Base-by-base conservation (phyloP, 2,329 filamentous ascomycete species). In the Botrytis byssoidea region DNA sequence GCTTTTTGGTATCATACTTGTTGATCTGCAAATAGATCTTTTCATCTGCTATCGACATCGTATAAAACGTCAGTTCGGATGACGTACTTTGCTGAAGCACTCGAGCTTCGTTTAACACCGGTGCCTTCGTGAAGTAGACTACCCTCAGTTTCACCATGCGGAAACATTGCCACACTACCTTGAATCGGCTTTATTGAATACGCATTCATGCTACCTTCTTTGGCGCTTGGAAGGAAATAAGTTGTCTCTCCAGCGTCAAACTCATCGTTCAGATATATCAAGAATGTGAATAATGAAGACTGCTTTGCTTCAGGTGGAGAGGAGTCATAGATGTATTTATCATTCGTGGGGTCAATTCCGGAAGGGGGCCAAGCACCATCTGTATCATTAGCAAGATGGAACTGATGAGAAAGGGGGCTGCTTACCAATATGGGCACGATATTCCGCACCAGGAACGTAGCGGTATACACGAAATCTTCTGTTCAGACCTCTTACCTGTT, bases 311-410 rank as follows among this genome's bases (percentile, higher is more conserved):
- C 84, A 1, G 84, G 75, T 0, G 90, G 90, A 1, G 90, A 92
- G 1, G 86, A 83, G 76, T 93, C 91, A 80, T 92, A 93, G 5
- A 91, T 84, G 73, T 93, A 93, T 20, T 65, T 77, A 61, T 81
- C 79, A 25, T 71, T 77, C 8, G n/a, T 70, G 0, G 87, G 82
- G 1, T 86, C 81, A 63, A 92, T 89, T 2, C 89, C 89, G 0
- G 90, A 92, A 0, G 91, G 91, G 20, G 91, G 91, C 91, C 91
- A 93, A 0, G 91, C 91, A 12, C 91, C 91, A 77, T 93, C 86
- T 81, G 25, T 32, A 71, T 69, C 37, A 20, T 71, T 69, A 70
- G 59, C 18, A 66, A 66, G 42, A 29, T 66, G 51, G 10, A 35
- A 25, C 40, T 25, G 25, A 66, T 37, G n/a, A 48, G 42, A 16